Conservation (phyloP, 2,329 filamentous ascomycete genomes). For the Thelonectria rubi region DNA sequence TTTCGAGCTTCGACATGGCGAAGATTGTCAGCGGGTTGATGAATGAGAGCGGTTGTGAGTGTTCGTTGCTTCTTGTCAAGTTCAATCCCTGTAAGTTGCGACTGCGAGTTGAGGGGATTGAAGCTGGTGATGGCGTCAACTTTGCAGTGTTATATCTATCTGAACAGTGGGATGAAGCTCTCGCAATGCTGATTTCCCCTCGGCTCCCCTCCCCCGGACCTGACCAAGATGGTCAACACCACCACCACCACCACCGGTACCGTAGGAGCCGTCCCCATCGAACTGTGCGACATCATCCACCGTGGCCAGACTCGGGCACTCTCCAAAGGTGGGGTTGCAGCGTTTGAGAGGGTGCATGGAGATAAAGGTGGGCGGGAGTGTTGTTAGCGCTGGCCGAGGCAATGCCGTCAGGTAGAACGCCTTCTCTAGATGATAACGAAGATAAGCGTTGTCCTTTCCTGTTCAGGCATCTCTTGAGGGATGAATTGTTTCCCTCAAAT, state of each 20-base stretch:
- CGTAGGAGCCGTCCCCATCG: not conserved
- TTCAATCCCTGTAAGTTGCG: not conserved
- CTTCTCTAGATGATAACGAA: conserved; percentile 11
- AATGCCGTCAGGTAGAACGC: not conserved
- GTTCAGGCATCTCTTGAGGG: not conserved
- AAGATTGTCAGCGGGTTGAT: not conserved
- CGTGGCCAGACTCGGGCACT: conserved; percentile 7
- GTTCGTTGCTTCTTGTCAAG: not conserved
- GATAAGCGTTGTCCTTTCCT: conserved; percentile 11
- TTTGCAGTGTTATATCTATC: conserved; percentile 16
- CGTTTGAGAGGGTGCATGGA: not conserved
- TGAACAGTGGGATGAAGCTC: conserved; percentile 15
- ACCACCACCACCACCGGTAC: not conserved
- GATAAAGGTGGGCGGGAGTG: conserved; percentile 20
- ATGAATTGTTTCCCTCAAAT: not conserved
- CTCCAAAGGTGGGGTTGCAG: conserved; percentile 20
- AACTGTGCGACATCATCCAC: not conserved
- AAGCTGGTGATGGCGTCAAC: conserved; percentile 17
- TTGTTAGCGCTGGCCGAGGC: not conserved
- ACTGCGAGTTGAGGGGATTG: not conserved
- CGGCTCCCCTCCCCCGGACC: not conserved
- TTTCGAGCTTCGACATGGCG: conserved; percentile 32
- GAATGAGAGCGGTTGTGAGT: not conserved
- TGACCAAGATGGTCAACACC: not conserved
- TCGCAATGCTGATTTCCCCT: not conserved